phyloP scores from a whole-genome alignment of 352 stramenopile species.

The Globisporangium paddicum region DNA sequence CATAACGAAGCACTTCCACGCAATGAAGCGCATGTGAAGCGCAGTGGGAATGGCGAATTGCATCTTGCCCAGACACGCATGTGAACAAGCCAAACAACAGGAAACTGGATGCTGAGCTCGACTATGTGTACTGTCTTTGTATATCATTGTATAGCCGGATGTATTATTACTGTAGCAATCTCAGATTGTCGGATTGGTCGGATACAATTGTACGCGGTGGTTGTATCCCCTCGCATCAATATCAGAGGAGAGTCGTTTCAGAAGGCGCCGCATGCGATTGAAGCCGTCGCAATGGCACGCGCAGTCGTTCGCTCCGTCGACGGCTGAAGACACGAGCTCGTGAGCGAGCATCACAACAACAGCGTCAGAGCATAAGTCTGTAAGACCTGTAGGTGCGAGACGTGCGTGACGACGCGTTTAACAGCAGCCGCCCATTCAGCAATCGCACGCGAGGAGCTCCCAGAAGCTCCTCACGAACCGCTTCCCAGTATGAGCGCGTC shows the following conservation, averaged over 20 bases:
- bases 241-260: conserved; percentile 2
- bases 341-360: not conserved
- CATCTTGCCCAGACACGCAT: not conserved
- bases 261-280: not conserved
- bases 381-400: not conserved
- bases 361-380: too few species aligned
- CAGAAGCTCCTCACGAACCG: too few species aligned
- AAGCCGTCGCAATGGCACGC: conserved; percentile 6
- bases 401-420: conserved; percentile 2
- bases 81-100: not conserved
- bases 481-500: conserved; percentile 67
- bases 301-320: too few species aligned
- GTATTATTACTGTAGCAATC: too few species aligned
- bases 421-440: conserved; percentile 1
- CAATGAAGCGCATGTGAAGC: conserved; percentile 24
- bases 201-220: too few species aligned
- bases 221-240: not conserved
- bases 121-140: not conserved
- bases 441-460: too few species aligned
- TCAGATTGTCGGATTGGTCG: not conserved
- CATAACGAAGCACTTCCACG: conserved; percentile 38
- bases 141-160: not conserved
- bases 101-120: not conserved
- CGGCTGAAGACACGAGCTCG: too few species aligned
- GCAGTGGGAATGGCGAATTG: conserved; percentile 1